Evolutionary conservation across 2,329 filamentous ascomycete genomes (phyloP).

Genomic region (Emericellopsis atlantica): DNA sequence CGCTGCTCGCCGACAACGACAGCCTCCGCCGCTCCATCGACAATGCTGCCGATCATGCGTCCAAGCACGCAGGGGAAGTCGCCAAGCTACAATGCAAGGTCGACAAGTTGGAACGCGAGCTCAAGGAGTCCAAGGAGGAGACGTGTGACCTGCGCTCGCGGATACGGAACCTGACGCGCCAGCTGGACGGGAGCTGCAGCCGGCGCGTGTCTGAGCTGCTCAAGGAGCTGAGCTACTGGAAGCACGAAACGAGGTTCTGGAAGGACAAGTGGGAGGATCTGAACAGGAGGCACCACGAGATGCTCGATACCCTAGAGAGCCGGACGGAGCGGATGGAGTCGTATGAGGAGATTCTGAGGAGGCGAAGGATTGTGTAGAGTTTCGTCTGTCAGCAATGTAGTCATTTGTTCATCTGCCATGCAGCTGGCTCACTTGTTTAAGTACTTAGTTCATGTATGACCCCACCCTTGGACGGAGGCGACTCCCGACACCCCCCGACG

Average conservation of each 20-base stretch:
- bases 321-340: constrained; percentile 4
- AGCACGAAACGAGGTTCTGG: constrained; percentile 3
- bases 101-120: constrained; percentile 22
- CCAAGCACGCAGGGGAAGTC: constrained; percentile 16
- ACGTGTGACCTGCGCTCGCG: constrained; percentile 12
- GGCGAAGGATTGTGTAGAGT: not conserved
- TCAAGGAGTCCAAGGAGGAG: constrained; percentile 14
- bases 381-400: no score
- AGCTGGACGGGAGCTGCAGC: constrained; percentile 8
- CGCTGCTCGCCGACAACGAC: constrained; percentile 24
- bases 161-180: constrained; percentile 12
- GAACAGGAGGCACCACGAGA: constrained; percentile 2
- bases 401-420: no score
- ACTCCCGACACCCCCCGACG: no score
- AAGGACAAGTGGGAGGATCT: constrained; percentile 4
- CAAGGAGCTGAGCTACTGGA: constrained; percentile 6
- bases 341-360: constrained; percentile 3
- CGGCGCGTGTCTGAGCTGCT: constrained; percentile 11
- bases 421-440: no score
- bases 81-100: constrained; percentile 19
- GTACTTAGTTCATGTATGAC: no score
- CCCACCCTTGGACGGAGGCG: no score
- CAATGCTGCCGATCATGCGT: constrained; percentile 14
- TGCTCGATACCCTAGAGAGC: constrained; percentile 1
- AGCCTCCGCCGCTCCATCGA: constrained; percentile 24